Evolutionary conservation across 1,139 yeast species (phyloP).

Genomic region (Arxiozyma bovina): DNA sequence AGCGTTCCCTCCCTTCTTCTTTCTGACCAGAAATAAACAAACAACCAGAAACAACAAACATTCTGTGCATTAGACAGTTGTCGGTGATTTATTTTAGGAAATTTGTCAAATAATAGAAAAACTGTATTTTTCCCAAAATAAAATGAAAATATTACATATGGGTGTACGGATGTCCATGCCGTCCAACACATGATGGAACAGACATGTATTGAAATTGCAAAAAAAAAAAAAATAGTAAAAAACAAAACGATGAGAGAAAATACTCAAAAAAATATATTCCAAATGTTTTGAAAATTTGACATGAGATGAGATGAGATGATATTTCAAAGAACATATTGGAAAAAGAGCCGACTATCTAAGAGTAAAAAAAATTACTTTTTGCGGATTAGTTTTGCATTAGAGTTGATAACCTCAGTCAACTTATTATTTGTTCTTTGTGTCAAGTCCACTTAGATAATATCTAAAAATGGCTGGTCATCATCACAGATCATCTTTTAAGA

Average conservation of each 20-base stretch:
- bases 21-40: too few relatives aligned
- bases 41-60: neutral
- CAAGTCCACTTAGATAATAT: neutral
- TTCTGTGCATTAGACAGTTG: neutral
- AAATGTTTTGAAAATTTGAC: neutral
- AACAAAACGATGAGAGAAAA: too few relatives aligned
- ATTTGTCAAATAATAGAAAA: neutral
- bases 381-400: neutral
- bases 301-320: conserved; percentile 1
- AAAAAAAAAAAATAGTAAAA: too few relatives aligned
- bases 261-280: neutral
- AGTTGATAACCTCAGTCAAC: neutral
- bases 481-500: conserved; percentile 75
- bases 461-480: conserved; percentile 59
- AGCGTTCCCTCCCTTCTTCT: neutral
- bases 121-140: neutral
- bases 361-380: too few relatives aligned
- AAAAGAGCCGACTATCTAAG: neutral
- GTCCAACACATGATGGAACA: neutral
- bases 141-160: neutral
- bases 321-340: neutral
- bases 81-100: neutral
- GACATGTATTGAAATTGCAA: neutral
- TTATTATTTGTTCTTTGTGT: neutral
- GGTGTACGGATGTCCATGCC: neutral